Conservation (phyloP, 2,329 filamentous ascomycete genomes). For the Aspergillus pseudoglaucus region DNA sequence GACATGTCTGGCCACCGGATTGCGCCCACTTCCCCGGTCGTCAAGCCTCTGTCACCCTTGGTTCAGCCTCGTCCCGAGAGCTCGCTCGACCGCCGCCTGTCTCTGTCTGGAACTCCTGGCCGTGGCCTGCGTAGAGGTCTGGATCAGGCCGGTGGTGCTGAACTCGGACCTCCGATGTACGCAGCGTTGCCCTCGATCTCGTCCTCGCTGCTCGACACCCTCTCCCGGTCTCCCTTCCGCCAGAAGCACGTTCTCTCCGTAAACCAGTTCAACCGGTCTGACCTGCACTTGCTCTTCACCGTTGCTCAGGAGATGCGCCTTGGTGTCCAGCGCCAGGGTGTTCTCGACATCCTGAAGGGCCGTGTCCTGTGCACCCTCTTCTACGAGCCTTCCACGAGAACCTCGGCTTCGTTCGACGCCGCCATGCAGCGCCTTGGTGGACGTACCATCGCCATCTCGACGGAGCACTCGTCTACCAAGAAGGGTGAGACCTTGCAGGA, state of each 20-base stretch:
- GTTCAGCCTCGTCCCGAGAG: conserved; percentile 32
- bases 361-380: conserved; percentile 88
- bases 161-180: conserved; percentile 37
- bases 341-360: conserved; percentile 78
- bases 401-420: conserved; percentile 90
- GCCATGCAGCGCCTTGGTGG: conserved; percentile 98
- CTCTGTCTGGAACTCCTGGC: conserved; percentile 32
- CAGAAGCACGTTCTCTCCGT: conserved; percentile 86
- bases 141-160: conserved; percentile 22
- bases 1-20: conserved; percentile 67
- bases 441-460: conserved; percentile 73
- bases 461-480: conserved; percentile 76
- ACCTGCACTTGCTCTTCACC: conserved; percentile 90
- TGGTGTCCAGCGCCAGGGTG: conserved; percentile 85
- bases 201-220: conserved; percentile 59
- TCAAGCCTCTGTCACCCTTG: conserved; percentile 45
- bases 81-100: conserved; percentile 31
- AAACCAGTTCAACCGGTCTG: conserved; percentile 76
- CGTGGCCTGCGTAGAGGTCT: conserved; percentile 24
- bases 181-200: conserved; percentile 48
- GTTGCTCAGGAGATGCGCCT: conserved; percentile 97
- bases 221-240: conserved; percentile 80
- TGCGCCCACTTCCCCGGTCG: conserved; percentile 48
- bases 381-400: conserved; percentile 95
- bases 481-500: conserved; percentile 95